phyloP scores from a whole-genome alignment of 2,329 filamentous ascomycete genomes.

The Trichothecium sympodiale region DNA sequence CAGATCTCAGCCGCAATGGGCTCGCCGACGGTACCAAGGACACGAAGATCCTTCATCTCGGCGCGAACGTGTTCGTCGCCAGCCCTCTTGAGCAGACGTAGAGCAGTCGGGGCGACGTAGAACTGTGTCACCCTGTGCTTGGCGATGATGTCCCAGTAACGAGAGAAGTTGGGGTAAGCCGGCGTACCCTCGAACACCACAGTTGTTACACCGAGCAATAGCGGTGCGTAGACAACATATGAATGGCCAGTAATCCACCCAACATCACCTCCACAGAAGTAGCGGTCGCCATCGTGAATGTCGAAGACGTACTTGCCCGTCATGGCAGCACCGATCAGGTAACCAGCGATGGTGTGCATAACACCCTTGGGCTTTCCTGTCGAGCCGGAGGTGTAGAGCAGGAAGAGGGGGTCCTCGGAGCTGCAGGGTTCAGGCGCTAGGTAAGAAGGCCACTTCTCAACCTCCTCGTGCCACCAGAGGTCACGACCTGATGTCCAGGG shows the following conservation, averaged over 20 bases:
- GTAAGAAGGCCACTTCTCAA: slow-evolving; percentile 92
- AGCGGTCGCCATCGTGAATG: slow-evolving; percentile 84
- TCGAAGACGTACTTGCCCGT: slow-evolving; percentile 99
- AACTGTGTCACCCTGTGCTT: slow-evolving; percentile 95
- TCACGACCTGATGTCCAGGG: slow-evolving; percentile 85
- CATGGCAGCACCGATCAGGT: slow-evolving; percentile 82
- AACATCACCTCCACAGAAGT: slow-evolving; percentile 97
- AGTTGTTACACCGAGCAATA: slow-evolving; percentile 84
- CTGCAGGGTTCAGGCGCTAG: slow-evolving; percentile 79
- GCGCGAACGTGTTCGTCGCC: slow-evolving; percentile 86
- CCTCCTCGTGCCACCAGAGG: slow-evolving; percentile 97
- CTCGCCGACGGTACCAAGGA: slow-evolving; percentile 91
- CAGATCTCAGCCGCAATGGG: slow-evolving; percentile 96
- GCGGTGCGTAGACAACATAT: slow-evolving; percentile 92
- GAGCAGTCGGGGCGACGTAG: slow-evolving; percentile 91
- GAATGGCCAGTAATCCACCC: slow-evolving; percentile 99
- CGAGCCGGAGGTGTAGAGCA: slow-evolving; percentile 95
- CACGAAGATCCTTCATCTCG: slow-evolving; percentile 78
- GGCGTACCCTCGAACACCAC: slow-evolving; percentile 98
- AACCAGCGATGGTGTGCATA: slow-evolving; percentile 93
- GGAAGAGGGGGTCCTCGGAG: slow-evolving; percentile 92
- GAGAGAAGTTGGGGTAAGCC: slow-evolving; percentile 92
- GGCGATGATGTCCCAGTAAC: slow-evolving; percentile 98
- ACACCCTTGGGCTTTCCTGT: slow-evolving; percentile 99
- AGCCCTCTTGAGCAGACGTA: slow-evolving; percentile 88